These are phyloP conservation scores for Fusarium burgessii DNA, from an alignment of 2,329 filamentous ascomycete species.

Conservation along the genomic window DNA sequence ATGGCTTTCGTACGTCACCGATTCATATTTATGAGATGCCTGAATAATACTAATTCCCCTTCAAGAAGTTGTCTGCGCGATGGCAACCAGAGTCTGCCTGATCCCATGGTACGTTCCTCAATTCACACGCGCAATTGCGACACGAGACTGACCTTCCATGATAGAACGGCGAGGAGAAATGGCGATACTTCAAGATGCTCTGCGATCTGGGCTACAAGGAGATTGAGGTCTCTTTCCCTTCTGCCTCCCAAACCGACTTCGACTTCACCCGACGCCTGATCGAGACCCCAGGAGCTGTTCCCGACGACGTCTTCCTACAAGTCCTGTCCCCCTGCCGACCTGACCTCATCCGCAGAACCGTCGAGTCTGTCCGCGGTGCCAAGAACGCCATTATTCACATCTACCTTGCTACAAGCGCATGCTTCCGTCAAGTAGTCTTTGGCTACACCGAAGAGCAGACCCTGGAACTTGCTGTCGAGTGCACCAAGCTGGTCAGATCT, in stretches of 20 bases:
- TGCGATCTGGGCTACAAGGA: slow-evolving; percentile 95
- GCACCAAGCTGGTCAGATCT: slow-evolving; percentile 85
- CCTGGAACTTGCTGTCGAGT: slow-evolving; percentile 84
- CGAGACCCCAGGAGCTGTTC: slow-evolving; percentile 57
- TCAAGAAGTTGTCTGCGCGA: slow-evolving; percentile 67
- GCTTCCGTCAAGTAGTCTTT: slow-evolving; percentile 93
- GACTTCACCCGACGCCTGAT: slow-evolving; percentile 91
- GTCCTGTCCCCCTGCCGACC: slow-evolving; percentile 92
- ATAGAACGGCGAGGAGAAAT: slow-evolving; percentile 94
- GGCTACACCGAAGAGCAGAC: slow-evolving; percentile 85
- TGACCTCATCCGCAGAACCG: slow-evolving; percentile 87
- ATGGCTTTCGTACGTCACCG: slow-evolving; percentile 70
- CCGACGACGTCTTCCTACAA: slow-evolving; percentile 87
- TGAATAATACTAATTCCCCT: not conserved
- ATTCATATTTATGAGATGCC: not conserved
- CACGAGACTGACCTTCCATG: not conserved
- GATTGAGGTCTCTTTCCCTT: slow-evolving; percentile 96
- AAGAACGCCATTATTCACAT: slow-evolving; percentile 97
- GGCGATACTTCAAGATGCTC: slow-evolving; percentile 94
- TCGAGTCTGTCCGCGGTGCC: slow-evolving; percentile 87
- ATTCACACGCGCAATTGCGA: not conserved
- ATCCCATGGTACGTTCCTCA: slow-evolving; percentile 80
- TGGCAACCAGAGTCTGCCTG: slow-evolving; percentile 92
- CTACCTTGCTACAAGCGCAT: slow-evolving; percentile 95
- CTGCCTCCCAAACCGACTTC: slow-evolving; percentile 94